phyloP scores from a whole-genome alignment of 768 basidiomycete genomes.

The Agaricus blazei region DNA sequence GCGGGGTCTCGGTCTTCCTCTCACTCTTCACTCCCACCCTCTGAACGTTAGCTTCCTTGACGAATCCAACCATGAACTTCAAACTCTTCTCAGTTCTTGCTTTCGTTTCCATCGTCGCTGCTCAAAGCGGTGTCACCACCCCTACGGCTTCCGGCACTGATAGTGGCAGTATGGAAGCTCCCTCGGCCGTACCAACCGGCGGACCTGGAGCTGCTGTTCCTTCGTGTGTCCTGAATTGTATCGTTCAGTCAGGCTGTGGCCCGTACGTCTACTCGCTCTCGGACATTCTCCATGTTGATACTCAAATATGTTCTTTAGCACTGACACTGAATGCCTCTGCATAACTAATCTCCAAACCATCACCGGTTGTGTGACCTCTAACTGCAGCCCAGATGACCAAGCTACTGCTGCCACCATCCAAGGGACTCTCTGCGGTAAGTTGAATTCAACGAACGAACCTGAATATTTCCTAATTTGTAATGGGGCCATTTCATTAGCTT shows the following conservation, averaged over 20 bases:
- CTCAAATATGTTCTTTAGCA: background rate
- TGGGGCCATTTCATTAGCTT: background rate
- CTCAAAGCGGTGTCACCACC: background rate
- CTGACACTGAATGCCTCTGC: background rate
- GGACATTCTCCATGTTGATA: no score
- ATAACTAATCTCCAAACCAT: background rate
- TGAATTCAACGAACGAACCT: background rate
- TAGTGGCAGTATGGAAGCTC: background rate
- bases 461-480: no score
- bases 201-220: background rate
- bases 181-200: background rate
- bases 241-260: background rate
- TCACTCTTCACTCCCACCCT: background rate
- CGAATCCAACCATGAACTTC: constrained; percentile 1
- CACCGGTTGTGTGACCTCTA: background rate
- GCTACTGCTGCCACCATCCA: background rate
- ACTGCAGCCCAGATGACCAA: background rate
- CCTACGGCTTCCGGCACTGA: background rate
- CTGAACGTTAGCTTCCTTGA: background rate
- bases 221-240: background rate
- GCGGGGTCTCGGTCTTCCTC: no score
- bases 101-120: background rate
- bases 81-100: constrained; percentile 6
- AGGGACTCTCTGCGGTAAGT: background rate
- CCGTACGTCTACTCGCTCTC: background rate